Conservation (phyloP, 2,329 filamentous ascomycete genomes). For the Botrytis elliptica region DNA sequence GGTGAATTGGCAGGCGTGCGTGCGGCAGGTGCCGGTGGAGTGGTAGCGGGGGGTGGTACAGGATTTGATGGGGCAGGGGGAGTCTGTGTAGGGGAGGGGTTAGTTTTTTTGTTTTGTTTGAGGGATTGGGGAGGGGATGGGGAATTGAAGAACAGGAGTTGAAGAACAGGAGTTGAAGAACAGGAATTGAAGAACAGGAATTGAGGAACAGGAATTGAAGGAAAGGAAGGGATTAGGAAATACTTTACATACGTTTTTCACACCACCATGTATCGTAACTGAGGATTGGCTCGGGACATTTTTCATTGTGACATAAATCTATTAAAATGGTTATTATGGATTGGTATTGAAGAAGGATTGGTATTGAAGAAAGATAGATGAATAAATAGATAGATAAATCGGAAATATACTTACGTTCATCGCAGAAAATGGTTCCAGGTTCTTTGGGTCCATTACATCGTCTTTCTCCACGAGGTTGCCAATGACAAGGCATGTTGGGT, state of each 20-base stretch:
- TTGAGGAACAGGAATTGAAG: no score
- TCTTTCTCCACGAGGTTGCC: neutral
- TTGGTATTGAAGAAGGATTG: neutral
- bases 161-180: no score
- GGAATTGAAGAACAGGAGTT: no score
- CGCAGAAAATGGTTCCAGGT: neutral
- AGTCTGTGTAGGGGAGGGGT: neutral
- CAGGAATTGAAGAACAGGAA: no score
- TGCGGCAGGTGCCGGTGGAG: neutral
- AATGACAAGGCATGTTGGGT: neutral
- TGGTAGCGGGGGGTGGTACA: neutral
- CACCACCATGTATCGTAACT: neutral
- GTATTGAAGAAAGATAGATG: neutral
- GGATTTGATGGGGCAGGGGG: neutral
- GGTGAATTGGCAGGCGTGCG: neutral
- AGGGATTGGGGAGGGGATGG: no score
- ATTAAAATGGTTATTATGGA: neutral
- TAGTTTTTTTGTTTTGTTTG: neutral
- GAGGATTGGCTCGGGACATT: neutral
- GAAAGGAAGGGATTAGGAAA: neutral
- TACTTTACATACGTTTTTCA: neutral
- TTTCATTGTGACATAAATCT: neutral
- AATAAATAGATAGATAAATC: neutral
- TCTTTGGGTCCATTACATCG: neutral
- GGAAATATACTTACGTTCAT: neutral